phyloP scores from a whole-genome alignment of 1,139 yeast species.

The Candida labiduridarum region DNA sequence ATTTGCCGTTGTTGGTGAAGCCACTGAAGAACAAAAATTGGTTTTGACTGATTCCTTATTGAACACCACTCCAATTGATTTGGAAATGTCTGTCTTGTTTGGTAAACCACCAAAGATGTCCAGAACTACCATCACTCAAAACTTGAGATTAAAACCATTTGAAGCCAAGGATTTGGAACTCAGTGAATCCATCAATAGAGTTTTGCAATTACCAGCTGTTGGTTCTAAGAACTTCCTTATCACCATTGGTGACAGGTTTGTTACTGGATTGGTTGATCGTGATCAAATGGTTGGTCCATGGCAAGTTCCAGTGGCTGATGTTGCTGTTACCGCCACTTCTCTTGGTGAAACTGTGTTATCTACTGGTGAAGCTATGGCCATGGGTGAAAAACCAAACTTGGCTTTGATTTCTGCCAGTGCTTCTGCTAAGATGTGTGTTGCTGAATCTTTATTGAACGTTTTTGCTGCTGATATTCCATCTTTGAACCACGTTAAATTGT shows the following conservation, averaged over 20 bases:
- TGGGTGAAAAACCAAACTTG: slow-evolving; percentile 94
- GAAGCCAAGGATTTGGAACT: slow-evolving; percentile 34
- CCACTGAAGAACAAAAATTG: slow-evolving; percentile 84
- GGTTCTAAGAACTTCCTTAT: slow-evolving; percentile 94
- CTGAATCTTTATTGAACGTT: slow-evolving; percentile 87
- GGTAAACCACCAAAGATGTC: slow-evolving; percentile 98
- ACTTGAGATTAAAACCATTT: slow-evolving; percentile 57
- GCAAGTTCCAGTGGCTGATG: slow-evolving; percentile 99
- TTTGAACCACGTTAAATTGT: slow-evolving; percentile 75
- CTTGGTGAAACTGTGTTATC: slow-evolving; percentile 68
- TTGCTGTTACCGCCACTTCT: slow-evolving; percentile 93
- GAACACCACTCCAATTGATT: slow-evolving; percentile 83
- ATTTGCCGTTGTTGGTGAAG: slow-evolving; percentile 92
- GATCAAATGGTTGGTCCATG: slow-evolving; percentile 99
- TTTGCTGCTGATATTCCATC: slow-evolving; percentile 87
- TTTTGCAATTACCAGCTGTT: slow-evolving; percentile 87
- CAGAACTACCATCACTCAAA: slow-evolving; percentile 69
- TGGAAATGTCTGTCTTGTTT: slow-evolving; percentile 94
- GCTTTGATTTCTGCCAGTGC: slow-evolving; percentile 93
- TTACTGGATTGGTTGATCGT: slow-evolving; percentile 94
- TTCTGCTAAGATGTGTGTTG: slow-evolving; percentile 96
- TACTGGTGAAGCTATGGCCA: slow-evolving; percentile 96
- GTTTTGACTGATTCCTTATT: slow-evolving; percentile 79
- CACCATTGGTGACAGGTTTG: slow-evolving; percentile 96
- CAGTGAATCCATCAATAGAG: slow-evolving; percentile 77